phyloP scores from a whole-genome alignment of 108 stramenopile species.

The Licmophora abbreviata region DNA sequence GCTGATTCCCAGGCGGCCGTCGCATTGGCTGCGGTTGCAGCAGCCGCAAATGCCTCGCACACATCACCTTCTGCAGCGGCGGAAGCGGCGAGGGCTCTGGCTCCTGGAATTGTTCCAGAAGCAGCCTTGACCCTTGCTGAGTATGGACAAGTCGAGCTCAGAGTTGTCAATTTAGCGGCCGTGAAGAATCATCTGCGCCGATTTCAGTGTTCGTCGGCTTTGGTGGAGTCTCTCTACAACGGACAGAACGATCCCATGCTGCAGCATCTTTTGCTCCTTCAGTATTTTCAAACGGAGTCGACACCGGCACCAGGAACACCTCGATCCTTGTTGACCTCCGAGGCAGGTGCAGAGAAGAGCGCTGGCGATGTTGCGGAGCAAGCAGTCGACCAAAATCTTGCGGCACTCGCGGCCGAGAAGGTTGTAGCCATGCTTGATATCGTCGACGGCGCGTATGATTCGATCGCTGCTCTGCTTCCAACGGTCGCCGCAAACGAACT shows the following conservation, averaged over 20 bases:
- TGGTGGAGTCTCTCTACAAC: constrained; percentile 9
- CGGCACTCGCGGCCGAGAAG: neutral
- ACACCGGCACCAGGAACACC: too few relatives aligned
- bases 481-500: neutral
- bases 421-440: neutral
- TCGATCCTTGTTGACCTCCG: too few relatives aligned
- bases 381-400: too few relatives aligned
- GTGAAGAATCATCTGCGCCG: neutral
- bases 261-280: constrained; percentile 36
- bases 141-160: neutral
- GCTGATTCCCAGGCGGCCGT: neutral
- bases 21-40: constrained; percentile 38
- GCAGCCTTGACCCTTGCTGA: neutral
- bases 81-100: constrained; percentile 30
- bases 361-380: too few relatives aligned
- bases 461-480: neutral
- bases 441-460: constrained; percentile 6
- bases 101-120: constrained; percentile 13
- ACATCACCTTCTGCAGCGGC: constrained; percentile 44
- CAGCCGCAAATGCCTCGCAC: constrained; percentile 37
- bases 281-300: constrained; percentile 20
- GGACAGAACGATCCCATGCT: constrained; percentile 37
- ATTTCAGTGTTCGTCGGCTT: neutral
- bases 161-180: neutral
- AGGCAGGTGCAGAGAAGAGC: too few relatives aligned